Conservation (phyloP, 257 asterid genomes). For the Catharanthus roseus region DNA sequence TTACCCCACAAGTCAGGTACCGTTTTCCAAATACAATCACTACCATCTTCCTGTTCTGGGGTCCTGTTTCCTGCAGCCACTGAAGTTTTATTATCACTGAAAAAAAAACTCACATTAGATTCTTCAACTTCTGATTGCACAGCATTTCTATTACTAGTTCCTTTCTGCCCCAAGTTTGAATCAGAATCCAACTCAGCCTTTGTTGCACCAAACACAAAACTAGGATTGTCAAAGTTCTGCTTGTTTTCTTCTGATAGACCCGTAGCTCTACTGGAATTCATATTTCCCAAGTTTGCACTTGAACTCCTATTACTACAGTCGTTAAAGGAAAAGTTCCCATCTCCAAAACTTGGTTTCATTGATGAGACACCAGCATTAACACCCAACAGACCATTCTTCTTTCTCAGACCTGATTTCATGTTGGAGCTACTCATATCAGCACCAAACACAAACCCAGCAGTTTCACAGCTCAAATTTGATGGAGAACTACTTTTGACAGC, state of each 20-base stretch:
- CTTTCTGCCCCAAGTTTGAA: background rate
- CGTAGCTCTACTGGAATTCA: constrained; percentile 10
- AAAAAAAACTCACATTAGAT: background rate
- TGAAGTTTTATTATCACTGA: constrained; percentile 8
- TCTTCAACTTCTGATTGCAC: constrained; percentile 6
- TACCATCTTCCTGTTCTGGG: background rate
- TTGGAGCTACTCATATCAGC: constrained; percentile 21
- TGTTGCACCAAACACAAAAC: constrained; percentile 32
- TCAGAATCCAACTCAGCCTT: constrained; percentile 15
- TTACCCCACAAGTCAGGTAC: constrained; percentile 1
- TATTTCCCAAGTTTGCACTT: background rate
- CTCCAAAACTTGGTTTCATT: constrained; percentile 13
- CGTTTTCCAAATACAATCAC: constrained; percentile 2
- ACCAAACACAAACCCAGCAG: constrained; percentile 25
- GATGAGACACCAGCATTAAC: constrained; percentile 14
- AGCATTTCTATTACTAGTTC: background rate
- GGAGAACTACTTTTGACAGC: constrained; percentile 23
- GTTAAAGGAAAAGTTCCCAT: constrained; percentile 5
- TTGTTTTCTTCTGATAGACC: constrained; percentile 11
- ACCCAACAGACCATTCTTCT: constrained; percentile 18
- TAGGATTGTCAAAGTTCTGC: constrained; percentile 1
- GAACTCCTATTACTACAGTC: background rate
- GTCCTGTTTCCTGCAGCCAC: constrained; percentile 9
- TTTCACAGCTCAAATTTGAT: constrained; percentile 19
- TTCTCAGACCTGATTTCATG: constrained; percentile 14